Evolutionary conservation across 441 rosid genomes (phyloP).

Genomic region (Brassica balearica): DNA sequence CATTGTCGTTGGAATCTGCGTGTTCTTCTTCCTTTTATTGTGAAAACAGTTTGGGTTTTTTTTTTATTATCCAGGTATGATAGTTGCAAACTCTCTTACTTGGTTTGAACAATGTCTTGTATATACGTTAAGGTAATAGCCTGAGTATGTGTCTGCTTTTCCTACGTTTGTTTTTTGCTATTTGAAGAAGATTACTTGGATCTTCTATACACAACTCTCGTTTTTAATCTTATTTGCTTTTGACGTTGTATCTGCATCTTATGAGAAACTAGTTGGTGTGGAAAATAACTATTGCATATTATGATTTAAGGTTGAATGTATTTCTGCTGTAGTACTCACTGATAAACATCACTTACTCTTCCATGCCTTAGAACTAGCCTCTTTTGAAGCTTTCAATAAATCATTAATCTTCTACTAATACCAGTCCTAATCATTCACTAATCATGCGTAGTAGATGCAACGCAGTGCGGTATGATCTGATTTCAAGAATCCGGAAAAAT

Average conservation of each 20-base stretch:
- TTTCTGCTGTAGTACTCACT: neutral
- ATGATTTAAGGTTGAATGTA: too few relatives aligned
- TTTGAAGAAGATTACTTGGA: conserved; percentile 28
- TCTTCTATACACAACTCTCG: conserved; percentile 18
- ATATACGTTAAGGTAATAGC: conserved; percentile 8
- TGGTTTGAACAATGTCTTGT: neutral
- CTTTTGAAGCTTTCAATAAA: neutral
- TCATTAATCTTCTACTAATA: neutral
- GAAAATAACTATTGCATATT: neutral
- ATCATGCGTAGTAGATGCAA: too few relatives aligned
- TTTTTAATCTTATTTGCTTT: neutral
- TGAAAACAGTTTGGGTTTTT: conserved; percentile 24
- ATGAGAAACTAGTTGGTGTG: conserved; percentile 27
- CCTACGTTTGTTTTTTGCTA: neutral
- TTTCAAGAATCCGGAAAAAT: too few relatives aligned
- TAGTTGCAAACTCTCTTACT: conserved; percentile 1
- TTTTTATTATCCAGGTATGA: conserved; percentile 23
- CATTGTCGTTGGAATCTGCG: conserved; percentile 54
- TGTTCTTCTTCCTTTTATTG: conserved; percentile 58
- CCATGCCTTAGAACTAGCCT: neutral
- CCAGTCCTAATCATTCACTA: neutral
- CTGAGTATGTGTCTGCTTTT: conserved; percentile 20
- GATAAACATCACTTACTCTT: neutral
- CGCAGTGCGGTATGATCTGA: too few relatives aligned
- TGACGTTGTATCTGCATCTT: conserved; percentile 12